These are phyloP conservation scores for Penicillium mononematosum DNA, from an alignment of 495 filamentous ascomycete species.

Conservation along the genomic window DNA sequence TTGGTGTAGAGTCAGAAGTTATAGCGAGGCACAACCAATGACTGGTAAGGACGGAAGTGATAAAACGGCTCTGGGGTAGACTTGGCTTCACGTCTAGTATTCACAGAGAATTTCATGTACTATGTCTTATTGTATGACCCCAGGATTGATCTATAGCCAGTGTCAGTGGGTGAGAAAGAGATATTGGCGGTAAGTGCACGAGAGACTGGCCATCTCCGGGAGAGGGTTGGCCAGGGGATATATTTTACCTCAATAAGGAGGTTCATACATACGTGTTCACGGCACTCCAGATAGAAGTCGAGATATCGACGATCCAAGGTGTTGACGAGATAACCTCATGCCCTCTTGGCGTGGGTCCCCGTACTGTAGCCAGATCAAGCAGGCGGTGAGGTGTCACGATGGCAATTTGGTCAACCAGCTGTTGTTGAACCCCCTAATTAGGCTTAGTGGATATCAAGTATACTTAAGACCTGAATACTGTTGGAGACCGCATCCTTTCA, in stretches of 20 bases:
- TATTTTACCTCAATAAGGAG: neutral
- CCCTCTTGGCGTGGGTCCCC: conserved; percentile 2
- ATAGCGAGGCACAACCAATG: neutral
- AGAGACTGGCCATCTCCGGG: neutral
- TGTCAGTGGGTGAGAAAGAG: neutral
- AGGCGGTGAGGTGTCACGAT: neutral
- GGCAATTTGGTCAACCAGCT: neutral
- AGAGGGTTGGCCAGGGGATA: neutral
- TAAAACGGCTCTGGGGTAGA: neutral
- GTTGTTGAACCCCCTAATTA: neutral
- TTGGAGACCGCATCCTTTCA: too few relatives aligned
- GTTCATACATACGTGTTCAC: neutral
- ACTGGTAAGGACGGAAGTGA: neutral
- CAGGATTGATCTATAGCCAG: neutral
- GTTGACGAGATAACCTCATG: neutral
- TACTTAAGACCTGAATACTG: neutral
- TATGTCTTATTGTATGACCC: neutral
- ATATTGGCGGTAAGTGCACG: neutral
- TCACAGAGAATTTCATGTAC: neutral
- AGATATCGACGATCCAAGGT: neutral
- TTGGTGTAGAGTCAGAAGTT: neutral
- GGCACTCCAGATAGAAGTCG: neutral
- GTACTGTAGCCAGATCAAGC: neutral
- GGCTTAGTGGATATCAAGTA: neutral
- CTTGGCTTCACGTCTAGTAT: neutral